phyloP scores from a whole-genome alignment of 1,139 yeast species.

The Groenewaldozyma sp. region DNA sequence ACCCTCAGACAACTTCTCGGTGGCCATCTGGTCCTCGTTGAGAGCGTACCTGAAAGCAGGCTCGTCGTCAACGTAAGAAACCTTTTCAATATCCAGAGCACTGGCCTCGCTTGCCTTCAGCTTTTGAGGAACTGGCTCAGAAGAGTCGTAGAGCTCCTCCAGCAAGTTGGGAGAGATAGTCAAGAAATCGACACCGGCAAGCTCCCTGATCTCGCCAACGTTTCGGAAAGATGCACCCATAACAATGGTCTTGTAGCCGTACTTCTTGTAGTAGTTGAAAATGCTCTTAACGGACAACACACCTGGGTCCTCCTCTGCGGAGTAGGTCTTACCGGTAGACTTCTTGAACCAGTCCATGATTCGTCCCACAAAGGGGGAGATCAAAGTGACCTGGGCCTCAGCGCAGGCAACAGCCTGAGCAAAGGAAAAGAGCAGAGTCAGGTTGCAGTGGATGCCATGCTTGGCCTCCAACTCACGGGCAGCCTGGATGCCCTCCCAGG shows the following conservation, averaged over 20 bases:
- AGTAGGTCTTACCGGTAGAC: constrained; percentile 79
- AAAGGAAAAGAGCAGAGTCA: constrained; percentile 90
- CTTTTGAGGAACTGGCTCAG: constrained; percentile 68
- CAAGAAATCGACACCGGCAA: constrained; percentile 95
- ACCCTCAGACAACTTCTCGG: constrained; percentile 97
- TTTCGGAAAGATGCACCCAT: constrained; percentile 99
- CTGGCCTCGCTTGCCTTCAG: constrained; percentile 60
- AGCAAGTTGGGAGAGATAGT: constrained; percentile 91
- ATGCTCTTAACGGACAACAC: constrained; percentile 79
- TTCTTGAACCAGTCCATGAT: constrained; percentile 98
- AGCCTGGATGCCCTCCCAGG: constrained; percentile 99
- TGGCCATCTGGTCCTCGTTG: constrained; percentile 97
- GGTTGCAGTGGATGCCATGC: constrained; percentile 88
- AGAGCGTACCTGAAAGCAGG: constrained; percentile 81
- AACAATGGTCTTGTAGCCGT: constrained; percentile 91
- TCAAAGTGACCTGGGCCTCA: constrained; percentile 91
- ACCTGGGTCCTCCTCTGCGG: constrained; percentile 86
- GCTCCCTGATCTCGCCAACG: constrained; percentile 88
- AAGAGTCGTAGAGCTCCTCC: constrained; percentile 78
- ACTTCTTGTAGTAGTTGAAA: constrained; percentile 97
- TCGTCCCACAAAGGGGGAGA: constrained; percentile 99
- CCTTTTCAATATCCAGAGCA: constrained; percentile 54
- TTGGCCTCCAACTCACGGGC: constrained; percentile 90
- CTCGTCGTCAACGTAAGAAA: constrained; percentile 76
- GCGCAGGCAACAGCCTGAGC: constrained; percentile 99